phyloP scores from a whole-genome alignment of 2,329 filamentous ascomycete species.

The Penicillium sp. region DNA sequence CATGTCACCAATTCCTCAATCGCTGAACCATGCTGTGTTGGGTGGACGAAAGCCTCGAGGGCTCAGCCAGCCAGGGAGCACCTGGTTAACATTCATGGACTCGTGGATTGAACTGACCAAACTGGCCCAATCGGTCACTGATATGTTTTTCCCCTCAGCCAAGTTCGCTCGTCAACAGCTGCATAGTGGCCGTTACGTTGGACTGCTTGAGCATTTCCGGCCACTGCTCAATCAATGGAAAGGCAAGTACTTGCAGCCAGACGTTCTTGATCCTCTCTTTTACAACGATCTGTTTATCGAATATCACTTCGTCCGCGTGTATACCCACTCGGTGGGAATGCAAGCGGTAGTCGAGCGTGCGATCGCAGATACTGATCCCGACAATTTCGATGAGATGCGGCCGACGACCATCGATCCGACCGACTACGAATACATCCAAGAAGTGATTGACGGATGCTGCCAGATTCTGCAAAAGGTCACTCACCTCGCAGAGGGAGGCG shows the following conservation, averaged over 20 bases:
- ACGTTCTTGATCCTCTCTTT: conserved; percentile 33
- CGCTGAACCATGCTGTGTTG: conserved; percentile 32
- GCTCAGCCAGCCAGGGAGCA: conserved; percentile 41
- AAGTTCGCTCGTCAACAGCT: conserved; percentile 35
- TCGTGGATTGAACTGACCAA: conserved; percentile 49
- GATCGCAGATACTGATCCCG: conserved; percentile 35
- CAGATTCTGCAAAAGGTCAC: conserved; percentile 50
- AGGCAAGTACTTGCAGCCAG: conserved; percentile 33
- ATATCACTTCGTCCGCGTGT: conserved; percentile 47
- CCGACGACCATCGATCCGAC: conserved; percentile 45
- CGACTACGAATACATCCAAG: conserved; percentile 54
- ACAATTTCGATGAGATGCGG: conserved; percentile 35
- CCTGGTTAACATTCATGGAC: conserved; percentile 51
- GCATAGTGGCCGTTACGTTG: conserved; percentile 49
- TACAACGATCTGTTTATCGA: conserved; percentile 53
- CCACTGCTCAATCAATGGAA: conserved; percentile 38
- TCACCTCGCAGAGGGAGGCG: conserved; percentile 44
- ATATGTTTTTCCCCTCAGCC: conserved; percentile 49
- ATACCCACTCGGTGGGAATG: conserved; percentile 48
- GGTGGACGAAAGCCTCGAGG: conserved; percentile 30
- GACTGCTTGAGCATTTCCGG: conserved; percentile 43
- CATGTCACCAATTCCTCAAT: conserved; percentile 50
- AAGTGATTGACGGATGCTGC: conserved; percentile 53
- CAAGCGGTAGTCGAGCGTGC: conserved; percentile 56
- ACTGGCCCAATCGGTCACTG: conserved; percentile 50